These are phyloP conservation scores for Aurinia saxatilis DNA, from an alignment of 345 rosid genomes.

Conservation along the genomic window DNA sequence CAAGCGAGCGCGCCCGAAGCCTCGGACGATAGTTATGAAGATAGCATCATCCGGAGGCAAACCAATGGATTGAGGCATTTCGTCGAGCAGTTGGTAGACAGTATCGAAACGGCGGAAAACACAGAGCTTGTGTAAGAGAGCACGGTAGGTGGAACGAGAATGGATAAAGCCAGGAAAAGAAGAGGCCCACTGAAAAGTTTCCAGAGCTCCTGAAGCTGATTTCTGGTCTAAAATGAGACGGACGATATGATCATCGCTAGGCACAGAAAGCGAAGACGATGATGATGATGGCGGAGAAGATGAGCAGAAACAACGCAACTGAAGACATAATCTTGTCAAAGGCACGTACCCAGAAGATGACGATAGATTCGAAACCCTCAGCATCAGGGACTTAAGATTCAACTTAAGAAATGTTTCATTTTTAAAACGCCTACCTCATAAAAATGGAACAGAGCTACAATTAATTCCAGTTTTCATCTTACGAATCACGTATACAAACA, in stretches of 20 bases:
- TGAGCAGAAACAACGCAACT: conserved; percentile 9
- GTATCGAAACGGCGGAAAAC: conserved; percentile 51
- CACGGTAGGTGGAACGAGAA: conserved; percentile 76
- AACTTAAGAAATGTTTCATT: too few relatives aligned
- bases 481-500: too few relatives aligned
- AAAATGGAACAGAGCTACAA: too few relatives aligned
- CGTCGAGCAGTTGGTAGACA: conserved; percentile 74
- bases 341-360: background rate
- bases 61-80: conserved; percentile 65
- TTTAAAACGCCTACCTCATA: too few relatives aligned
- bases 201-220: conserved; percentile 47
- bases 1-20: conserved; percentile 59
- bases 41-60: conserved; percentile 60
- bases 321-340: conserved; percentile 11
- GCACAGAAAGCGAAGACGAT: conserved; percentile 28
- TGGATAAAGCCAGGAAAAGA: conserved; percentile 53
- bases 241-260: conserved; percentile 53
- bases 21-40: conserved; percentile 58
- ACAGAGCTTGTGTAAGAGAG: conserved; percentile 54
- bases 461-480: too few relatives aligned
- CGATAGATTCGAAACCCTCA: conserved; percentile 5
- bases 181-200: conserved; percentile 78
- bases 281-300: conserved; percentile 14
- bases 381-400: conserved; percentile 10
- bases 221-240: conserved; percentile 70